Base-by-base conservation (phyloP, 2,329 filamentous ascomycete species). In the Pezicula rhizophila region DNA sequence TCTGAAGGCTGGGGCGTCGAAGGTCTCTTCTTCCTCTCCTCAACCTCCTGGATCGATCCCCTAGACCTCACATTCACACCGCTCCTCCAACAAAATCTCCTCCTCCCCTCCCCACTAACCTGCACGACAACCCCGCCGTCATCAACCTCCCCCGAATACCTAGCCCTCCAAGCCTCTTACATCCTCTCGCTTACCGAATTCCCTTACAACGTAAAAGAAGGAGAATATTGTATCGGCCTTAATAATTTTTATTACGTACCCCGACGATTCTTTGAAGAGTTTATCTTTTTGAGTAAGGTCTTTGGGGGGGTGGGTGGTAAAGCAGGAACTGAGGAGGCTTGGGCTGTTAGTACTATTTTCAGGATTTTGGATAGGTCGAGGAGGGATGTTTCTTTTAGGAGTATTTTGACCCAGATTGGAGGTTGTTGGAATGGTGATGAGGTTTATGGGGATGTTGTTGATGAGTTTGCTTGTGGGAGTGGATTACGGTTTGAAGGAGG, bases 241-340 rank as follows among this genome's bases (percentile, higher is more conserved):
- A 57, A 55, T 6, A 64, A 66, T 37, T 63, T 66, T 8, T 66
- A 64, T 53, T 66, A 61, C 52, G 53, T 66, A 26, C 64, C 64
- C 5, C 57, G 62, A 18, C 59, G 57, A 28, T 62, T 61, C 50
- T 66, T 66, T 45, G 49, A 50, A 23, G 64, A 66, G 48, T 66
- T 52, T 26, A 60, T 65, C 38, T 51, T 55, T 34, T 55, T 66
- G 3, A 44, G 55, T 8, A 45, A 52, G 15, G 44, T 64, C 8
- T 63, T 60, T 47, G 52, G 42, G 7, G 54, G 49, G 33, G 48
- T 51, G 4, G 23, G 23, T 7, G 23, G 23, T 3, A 23, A 23
- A 23, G 23, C 3, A 15, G 46, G 51, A 4, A 48, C 58, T 7
- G 63, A 65, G 46, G 62, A 65, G 52, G 63, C 65, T 44, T 52